Percentiles rank a stretch among this genome's conserved stretches.
Evolutionary conservation across 2,329 filamentous ascomycete species (phyloP).

Genomic region (Daldinia sp.): DNA sequence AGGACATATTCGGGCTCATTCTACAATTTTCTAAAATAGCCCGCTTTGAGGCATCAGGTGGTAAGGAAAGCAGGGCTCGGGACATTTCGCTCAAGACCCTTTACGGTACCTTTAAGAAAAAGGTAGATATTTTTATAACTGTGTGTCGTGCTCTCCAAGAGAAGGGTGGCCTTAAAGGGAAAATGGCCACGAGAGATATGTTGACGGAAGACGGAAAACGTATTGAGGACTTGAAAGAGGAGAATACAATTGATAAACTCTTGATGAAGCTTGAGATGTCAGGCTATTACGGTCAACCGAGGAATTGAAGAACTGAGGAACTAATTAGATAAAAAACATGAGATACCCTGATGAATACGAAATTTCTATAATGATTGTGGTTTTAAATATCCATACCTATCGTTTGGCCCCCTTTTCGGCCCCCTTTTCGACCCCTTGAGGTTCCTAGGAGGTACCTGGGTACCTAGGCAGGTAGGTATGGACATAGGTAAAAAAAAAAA

Average conservation of each 20-base stretch:
- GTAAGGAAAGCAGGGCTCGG: constrained; percentile 43
- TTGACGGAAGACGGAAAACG: constrained; percentile 49
- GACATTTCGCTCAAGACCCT: constrained; percentile 53
- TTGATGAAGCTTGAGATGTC: constrained; percentile 76
- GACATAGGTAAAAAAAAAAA: too few species aligned
- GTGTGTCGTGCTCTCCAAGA: constrained; percentile 74
- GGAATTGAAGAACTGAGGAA: too few species aligned
- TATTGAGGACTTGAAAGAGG: constrained; percentile 50
- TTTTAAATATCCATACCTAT: background rate
- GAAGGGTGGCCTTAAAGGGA: constrained; percentile 61
- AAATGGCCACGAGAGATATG: constrained; percentile 38
- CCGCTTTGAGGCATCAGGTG: constrained; percentile 52
- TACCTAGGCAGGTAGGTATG: too few species aligned
- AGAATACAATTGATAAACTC: constrained; percentile 73
- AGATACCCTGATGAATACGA: constrained; percentile 37
- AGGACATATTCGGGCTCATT: constrained; percentile 78
- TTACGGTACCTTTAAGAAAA: constrained; percentile 73
- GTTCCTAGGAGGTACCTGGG: background rate
- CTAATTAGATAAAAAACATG: constrained; percentile 14
- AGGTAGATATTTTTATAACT: constrained; percentile 76
- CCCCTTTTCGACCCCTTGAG: constrained; percentile 4
- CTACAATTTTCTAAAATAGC: constrained; percentile 71
- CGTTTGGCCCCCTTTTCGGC: background rate
- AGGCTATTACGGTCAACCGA: constrained; percentile 63
- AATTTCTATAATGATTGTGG: background rate